phyloP scores from a whole-genome alignment of 441 rosid genomes.

The Pelargonium cotyledonis region DNA sequence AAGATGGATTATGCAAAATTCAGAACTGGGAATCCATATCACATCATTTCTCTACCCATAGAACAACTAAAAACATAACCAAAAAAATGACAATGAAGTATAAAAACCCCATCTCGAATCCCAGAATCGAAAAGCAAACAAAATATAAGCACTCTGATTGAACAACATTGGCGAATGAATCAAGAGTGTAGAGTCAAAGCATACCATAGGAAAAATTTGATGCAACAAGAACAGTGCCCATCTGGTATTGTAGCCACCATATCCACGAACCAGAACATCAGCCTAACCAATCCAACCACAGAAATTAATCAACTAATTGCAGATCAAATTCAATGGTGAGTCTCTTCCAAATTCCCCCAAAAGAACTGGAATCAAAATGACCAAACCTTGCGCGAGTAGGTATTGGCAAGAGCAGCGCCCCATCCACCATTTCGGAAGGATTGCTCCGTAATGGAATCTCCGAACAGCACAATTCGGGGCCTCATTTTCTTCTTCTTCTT shows the following conservation, averaged over 20 bases:
- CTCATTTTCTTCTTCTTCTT: constrained; percentile 34
- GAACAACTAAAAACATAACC: background rate
- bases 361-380: background rate
- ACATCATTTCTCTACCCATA: background rate
- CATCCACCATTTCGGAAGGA: constrained; percentile 78
- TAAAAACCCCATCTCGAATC: background rate
- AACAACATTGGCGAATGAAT: background rate
- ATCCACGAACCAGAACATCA: constrained; percentile 81
- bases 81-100: background rate
- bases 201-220: constrained; percentile 70
- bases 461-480: constrained; percentile 71
- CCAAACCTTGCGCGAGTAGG: constrained; percentile 74
- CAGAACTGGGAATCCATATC: background rate
- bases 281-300: constrained; percentile 29
- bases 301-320: background rate
- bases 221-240: constrained; percentile 87
- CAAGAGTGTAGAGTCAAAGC: constrained; percentile 12
- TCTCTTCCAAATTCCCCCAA: too few species aligned
- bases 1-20: background rate
- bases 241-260: constrained; percentile 87
- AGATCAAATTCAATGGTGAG: background rate
- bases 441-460: constrained; percentile 78
- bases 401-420: constrained; percentile 76
- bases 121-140: background rate
- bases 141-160: background rate